These are phyloP conservation scores for Abelmoschus esculentus DNA, from an alignment of 345 rosid species.

Conservation along the genomic window DNA sequence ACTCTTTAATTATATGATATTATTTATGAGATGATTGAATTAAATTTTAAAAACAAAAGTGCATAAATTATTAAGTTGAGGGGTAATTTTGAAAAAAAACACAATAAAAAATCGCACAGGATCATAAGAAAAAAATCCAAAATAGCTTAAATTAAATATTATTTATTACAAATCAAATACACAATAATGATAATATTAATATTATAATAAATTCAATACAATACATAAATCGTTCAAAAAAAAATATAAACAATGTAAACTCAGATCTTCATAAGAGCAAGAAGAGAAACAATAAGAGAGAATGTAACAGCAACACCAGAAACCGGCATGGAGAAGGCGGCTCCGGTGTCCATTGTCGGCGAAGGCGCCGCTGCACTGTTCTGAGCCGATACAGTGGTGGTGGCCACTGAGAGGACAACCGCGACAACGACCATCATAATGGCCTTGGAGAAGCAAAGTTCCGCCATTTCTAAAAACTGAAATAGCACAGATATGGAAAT, in stretches of 20 bases:
- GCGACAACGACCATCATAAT: constrained; percentile 9
- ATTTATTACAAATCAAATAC: not conserved
- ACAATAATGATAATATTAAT: not conserved
- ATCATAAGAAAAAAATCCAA: too few species aligned
- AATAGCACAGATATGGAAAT: not conserved
- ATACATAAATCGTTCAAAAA: not conserved
- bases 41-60: too few species aligned
- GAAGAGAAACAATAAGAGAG: not conserved
- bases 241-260: not conserved
- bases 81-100: too few species aligned
- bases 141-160: not conserved
- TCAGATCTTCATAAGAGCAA: constrained; percentile 12
- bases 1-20: too few species aligned
- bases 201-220: not conserved
- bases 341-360: constrained; percentile 25
- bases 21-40: too few species aligned
- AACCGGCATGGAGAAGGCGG: not conserved
- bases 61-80: too few species aligned
- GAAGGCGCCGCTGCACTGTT: constrained; percentile 22
- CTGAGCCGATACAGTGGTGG: constrained; percentile 25
- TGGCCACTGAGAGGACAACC: not conserved
- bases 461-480: not conserved
- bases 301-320: not conserved
- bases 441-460: not conserved
- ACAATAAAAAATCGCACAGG: too few species aligned